Conservation (phyloP, 176 grass and related monocot genomes). For the Ensete ventricosum region DNA sequence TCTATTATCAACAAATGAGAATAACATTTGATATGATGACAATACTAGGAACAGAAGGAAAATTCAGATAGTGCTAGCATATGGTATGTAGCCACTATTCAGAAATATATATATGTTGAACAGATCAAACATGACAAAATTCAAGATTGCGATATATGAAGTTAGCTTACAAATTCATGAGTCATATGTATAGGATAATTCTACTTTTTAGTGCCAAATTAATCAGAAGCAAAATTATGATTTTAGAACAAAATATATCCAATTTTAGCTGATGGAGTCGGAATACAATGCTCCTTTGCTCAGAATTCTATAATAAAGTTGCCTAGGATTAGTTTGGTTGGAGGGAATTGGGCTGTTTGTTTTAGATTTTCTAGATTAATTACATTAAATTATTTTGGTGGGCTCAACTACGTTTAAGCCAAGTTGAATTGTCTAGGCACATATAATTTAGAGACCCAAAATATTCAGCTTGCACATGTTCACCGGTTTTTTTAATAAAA, state of each 20-base stretch:
- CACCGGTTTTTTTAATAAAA: not conserved
- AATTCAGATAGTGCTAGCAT: not conserved
- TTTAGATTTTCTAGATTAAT: no score
- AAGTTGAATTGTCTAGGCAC: not conserved
- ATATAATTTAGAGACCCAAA: not conserved
- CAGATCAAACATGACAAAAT: not conserved
- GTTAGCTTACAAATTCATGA: not conserved
- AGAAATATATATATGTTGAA: not conserved
- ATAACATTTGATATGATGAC: not conserved
- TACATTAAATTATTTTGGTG: no score
- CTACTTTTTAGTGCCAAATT: not conserved
- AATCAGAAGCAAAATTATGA: no score
- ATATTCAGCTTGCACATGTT: not conserved
- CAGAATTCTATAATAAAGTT: no score
- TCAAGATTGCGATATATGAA: not conserved
- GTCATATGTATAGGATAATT: not conserved
- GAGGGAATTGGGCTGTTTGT: no score
- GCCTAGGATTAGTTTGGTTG: no score
- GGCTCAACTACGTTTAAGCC: not conserved
- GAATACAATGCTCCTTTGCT: no score
- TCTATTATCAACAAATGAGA: not conserved
- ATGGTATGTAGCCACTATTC: not conserved
- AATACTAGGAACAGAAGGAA: not conserved
- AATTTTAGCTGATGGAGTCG: no score
- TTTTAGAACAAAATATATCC: no score